Conservation (phyloP, 805 yeast species). For the Clavispora santaluciae region DNA sequence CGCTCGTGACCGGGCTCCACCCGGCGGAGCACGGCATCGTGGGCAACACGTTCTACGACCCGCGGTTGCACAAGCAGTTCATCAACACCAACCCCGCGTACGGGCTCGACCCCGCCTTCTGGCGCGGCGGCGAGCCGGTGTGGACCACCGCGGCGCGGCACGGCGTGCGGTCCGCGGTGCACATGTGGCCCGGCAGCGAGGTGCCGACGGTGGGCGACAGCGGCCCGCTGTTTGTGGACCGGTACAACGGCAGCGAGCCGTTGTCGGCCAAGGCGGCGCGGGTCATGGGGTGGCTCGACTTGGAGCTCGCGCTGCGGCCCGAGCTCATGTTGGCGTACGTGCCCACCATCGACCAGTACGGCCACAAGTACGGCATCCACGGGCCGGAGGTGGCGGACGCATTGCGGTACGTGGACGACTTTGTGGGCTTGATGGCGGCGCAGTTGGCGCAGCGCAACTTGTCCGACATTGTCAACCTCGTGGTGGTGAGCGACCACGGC, state of each 20-base stretch:
- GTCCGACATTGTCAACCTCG: constrained; percentile 60
- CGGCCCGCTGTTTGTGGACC: constrained; percentile 52
- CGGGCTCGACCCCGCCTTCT: constrained; percentile 57
- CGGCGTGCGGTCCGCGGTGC: constrained; percentile 66
- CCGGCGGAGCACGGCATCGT: constrained; percentile 87
- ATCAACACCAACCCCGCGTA: constrained; percentile 52
- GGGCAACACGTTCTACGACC: constrained; percentile 75
- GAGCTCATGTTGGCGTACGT: constrained; percentile 74
- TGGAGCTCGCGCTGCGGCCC: constrained; percentile 52
- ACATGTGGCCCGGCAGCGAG: constrained; percentile 97
- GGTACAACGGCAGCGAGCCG: constrained; percentile 60
- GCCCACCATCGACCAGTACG: constrained; percentile 75
- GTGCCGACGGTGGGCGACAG: constrained; percentile 45
- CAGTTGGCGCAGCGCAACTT: constrained; percentile 54
- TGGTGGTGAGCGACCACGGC: constrained; percentile 87
- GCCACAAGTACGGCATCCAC: constrained; percentile 66
- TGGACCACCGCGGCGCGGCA: constrained; percentile 74
- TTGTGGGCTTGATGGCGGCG: constrained; percentile 45
- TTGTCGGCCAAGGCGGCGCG: constrained; percentile 53
- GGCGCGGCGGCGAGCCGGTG: constrained; percentile 83
- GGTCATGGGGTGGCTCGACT: constrained; percentile 65
- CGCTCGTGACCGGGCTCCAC: constrained; percentile 77
- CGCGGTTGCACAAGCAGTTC: constrained; percentile 50
- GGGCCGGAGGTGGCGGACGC: constrained; percentile 56
- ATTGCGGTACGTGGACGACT: constrained; percentile 59